Base-by-base conservation (phyloP, 192 early-diverging fungal genomes). In the Linnemannia schmuckeri region DNA sequence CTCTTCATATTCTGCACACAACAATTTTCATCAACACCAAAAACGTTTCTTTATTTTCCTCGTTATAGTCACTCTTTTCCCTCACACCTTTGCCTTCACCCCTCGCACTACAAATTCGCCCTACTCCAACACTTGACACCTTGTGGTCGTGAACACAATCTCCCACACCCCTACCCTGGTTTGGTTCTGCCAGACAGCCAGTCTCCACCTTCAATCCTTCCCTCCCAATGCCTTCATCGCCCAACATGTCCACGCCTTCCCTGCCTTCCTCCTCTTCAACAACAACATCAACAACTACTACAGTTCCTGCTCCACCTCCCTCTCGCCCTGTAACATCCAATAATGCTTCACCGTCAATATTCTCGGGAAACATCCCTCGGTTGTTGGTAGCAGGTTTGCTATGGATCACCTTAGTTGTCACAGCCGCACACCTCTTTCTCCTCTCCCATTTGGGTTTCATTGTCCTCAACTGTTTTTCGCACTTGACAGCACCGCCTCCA, bases 381-480 rank as follows among this genome's bases (percentile, higher is more conserved):
- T 40, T 87, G n/a, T 22, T 87, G 37, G 44, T 87, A 18, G 79
- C 84, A 9, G 75, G 79, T 6, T 22, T 81, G 22, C 72, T 87
- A 3, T 87, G 84, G 84, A 68, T 87, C 71, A 87, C 84, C 22
- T 47, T 87, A 0, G 79, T 87, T 1, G 47, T 87, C 44, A 81
- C 85, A 0, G 78, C 79, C 30, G 79, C 79, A 24, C 85, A 87
- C 30, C 76, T 87, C 27, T 80, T 87, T 37, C 46, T 87, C 2
- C 72, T 87, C 61, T 78, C 79, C 18, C 85, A 80, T 72, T 20
- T 87, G 47, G 85, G 85, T 40, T 87, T 87, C 54, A 69, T 81
- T 37, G 76, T 87, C 44, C 75, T 87, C 72, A 81, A 78, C 15
- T 87, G 85, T 63, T 87, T 87, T 40, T 87, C 79, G 10, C 85